phyloP scores from a whole-genome alignment of 495 filamentous ascomycete genomes.

The Aspergillus ostianus region DNA sequence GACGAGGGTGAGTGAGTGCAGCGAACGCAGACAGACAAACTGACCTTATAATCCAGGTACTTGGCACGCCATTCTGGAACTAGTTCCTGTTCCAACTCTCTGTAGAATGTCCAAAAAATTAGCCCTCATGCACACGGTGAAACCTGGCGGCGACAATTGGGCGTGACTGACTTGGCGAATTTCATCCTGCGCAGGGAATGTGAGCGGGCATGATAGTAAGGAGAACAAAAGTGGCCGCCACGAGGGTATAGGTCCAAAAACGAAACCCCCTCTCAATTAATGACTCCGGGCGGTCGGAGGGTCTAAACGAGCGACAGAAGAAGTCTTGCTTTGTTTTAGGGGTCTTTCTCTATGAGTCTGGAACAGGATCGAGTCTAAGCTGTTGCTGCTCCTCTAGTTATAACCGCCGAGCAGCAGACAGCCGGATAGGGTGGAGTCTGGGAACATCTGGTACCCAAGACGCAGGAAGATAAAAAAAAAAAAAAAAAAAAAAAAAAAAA shows the following conservation, averaged over 20 bases:
- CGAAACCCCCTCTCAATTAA: not conserved
- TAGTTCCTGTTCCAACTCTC: conserved; percentile 80
- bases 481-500: not conserved
- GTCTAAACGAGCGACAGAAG: not conserved
- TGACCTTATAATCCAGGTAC: conserved; percentile 87
- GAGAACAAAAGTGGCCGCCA: conserved; percentile 10
- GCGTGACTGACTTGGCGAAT: conserved; percentile 57
- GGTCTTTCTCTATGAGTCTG: not conserved
- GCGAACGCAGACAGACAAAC: not conserved
- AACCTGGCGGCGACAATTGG: not conserved
- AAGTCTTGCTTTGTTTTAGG: too few relatives aligned
- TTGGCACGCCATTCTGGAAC: conserved; percentile 93
- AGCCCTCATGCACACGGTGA: conserved; percentile 10
- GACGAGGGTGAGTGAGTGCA: not conserved
- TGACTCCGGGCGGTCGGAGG: not conserved
- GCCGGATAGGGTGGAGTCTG: not conserved
- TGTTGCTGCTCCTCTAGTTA: not conserved
- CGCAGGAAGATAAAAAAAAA: too few relatives aligned
- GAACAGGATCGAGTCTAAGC: not conserved
- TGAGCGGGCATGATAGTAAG: conserved; percentile 25
- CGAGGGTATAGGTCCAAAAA: not conserved
- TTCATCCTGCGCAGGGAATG: conserved; percentile 48
- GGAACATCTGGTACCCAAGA: not conserved
- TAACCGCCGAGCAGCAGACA: not conserved
- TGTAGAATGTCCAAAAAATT: conserved; percentile 23